A percentile compares a stretch with the other conserved stretches of the same genome.
Evolutionary conservation across 306 rosid species (phyloP).

Genomic region (Carpinus viminea): DNA sequence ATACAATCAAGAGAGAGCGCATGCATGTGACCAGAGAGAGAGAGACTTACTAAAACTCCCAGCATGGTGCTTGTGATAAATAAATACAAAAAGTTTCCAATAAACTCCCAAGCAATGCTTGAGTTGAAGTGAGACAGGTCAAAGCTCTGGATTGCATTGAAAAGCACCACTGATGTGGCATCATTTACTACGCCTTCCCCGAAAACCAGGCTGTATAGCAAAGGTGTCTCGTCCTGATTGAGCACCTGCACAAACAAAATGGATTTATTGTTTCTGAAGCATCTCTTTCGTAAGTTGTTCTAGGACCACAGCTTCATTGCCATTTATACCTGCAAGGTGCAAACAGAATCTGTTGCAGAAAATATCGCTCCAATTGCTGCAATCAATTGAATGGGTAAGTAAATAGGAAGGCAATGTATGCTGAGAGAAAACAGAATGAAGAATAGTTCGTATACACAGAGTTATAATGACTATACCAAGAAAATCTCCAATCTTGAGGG

Average conservation of each 20-base stretch:
- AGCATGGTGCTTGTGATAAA: constrained; percentile 73
- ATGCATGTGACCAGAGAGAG: constrained; percentile 21
- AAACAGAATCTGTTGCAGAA: constrained; percentile 95
- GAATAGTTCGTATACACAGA: constrained; percentile 8
- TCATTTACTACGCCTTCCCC: constrained; percentile 98
- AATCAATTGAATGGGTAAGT: constrained; percentile 27
- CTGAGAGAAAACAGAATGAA: constrained; percentile 4
- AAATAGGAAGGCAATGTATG: constrained; percentile 12
- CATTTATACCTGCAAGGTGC: constrained; percentile 79
- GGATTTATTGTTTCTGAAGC: not conserved
- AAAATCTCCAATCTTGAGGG: constrained; percentile 87
- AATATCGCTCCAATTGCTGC: constrained; percentile 95
- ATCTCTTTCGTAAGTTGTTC: not conserved
- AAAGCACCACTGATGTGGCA: constrained; percentile 93
- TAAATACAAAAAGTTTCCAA: constrained; percentile 65
- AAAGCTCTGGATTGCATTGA: constrained; percentile 92
- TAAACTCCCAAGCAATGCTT: constrained; percentile 59
- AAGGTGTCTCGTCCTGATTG: constrained; percentile 87
- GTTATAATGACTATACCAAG: constrained; percentile 55
- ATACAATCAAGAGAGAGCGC: constrained; percentile 4
- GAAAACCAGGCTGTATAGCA: constrained; percentile 81
- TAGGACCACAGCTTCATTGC: constrained; percentile 4
- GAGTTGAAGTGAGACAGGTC: constrained; percentile 79
- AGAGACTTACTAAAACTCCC: constrained; percentile 66
- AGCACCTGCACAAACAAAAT: constrained; percentile 62